These are phyloP conservation scores for Penicillium maclennaniae DNA, from an alignment of 495 filamentous ascomycete genomes.

Conservation along the genomic window DNA sequence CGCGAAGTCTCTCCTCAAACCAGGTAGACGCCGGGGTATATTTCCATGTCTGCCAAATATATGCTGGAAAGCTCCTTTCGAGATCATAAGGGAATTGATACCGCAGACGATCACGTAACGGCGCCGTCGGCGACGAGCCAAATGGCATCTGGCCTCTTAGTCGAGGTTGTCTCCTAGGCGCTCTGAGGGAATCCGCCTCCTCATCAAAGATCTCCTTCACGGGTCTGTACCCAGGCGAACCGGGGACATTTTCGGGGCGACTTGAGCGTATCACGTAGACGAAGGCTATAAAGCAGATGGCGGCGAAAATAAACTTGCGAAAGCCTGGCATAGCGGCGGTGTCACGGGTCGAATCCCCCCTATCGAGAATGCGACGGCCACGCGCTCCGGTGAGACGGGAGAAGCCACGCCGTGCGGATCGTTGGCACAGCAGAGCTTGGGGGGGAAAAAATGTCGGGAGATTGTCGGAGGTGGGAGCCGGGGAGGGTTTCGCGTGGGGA, in stretches of 20 bases:
- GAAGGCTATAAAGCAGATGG: conserved; percentile 62
- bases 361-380: conserved; percentile 9
- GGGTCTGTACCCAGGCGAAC: conserved; percentile 23
- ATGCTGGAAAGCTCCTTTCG: conserved; percentile 84
- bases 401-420: conserved; percentile 1
- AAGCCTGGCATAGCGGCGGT: conserved; percentile 58
- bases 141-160: conserved; percentile 33
- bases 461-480: background rate
- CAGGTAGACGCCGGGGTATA: conserved; percentile 75
- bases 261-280: conserved; percentile 68
- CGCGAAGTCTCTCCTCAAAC: conserved; percentile 70
- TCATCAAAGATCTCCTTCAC: conserved; percentile 23
- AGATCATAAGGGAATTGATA: conserved; percentile 94
- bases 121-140: conserved; percentile 36
- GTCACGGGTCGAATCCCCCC: background rate
- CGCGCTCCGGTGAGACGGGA: conserved; percentile 5
- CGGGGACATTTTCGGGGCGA: conserved; percentile 35
- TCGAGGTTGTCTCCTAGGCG: conserved; percentile 17
- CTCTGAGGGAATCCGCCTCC: conserved; percentile 11
- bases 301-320: conserved; percentile 65
- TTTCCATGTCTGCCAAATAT: conserved; percentile 99
- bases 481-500: conserved; percentile 1
- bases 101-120: conserved; percentile 76
- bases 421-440: background rate
- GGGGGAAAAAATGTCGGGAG: background rate